phyloP scores from a whole-genome alignment of 148 eudicot genomes.

The Suaeda aralocaspica region DNA sequence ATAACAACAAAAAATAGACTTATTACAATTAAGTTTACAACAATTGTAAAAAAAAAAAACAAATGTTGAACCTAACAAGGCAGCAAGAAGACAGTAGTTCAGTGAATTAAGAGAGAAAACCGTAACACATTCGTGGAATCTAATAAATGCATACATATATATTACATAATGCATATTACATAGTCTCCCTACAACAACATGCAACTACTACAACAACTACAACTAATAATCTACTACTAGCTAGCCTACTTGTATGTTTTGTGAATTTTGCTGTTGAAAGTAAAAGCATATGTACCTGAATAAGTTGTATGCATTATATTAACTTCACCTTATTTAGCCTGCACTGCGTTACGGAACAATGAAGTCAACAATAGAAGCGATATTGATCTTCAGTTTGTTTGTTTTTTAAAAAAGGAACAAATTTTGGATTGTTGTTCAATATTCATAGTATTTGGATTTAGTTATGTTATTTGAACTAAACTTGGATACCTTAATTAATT shows the following conservation, averaged over 20 bases:
- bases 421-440: slow-evolving; percentile 20
- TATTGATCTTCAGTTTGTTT: neutral
- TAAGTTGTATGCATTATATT: neutral
- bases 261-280: neutral
- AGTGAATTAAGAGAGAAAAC: slow-evolving; percentile 15
- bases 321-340: neutral
- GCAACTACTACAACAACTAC: neutral
- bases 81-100: slow-evolving; percentile 16
- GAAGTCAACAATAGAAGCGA: slow-evolving; percentile 6
- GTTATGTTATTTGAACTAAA: slow-evolving; percentile 19
- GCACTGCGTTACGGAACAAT: neutral
- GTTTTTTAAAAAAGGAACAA: neutral
- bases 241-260: neutral
- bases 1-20: no score
- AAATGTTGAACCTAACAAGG: slow-evolving; percentile 18
- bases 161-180: no score
- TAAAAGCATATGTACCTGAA: no score
- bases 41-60: neutral
- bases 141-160: neutral
- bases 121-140: slow-evolving; percentile 24
- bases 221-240: no score
- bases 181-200: neutral
- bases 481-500: no score
- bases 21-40: no score
- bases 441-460: slow-evolving; percentile 23